These are phyloP conservation scores for Piromyces finnis DNA, from an alignment of 192 early-diverging fungal species.

Conservation along the genomic window DNA sequence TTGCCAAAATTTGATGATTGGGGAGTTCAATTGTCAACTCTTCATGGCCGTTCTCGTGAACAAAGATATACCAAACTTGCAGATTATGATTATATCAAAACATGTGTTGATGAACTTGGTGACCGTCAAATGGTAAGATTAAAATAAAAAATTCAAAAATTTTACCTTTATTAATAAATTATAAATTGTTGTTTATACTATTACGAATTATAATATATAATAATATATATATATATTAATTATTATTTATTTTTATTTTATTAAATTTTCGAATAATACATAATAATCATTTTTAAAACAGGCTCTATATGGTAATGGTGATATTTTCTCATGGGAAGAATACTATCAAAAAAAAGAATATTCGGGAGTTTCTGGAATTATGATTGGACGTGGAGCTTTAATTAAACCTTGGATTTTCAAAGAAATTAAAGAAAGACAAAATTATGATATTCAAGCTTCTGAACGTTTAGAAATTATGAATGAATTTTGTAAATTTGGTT, in stretches of 20 bases:
- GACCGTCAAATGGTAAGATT: not conserved
- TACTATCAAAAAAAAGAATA: conserved; percentile 52
- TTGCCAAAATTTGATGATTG: conserved; percentile 44
- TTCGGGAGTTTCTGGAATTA: conserved; percentile 55
- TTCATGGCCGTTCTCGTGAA: conserved; percentile 82
- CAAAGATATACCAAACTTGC: conserved; percentile 82
- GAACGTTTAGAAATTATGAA: conserved; percentile 86
- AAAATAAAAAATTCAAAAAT: too few species aligned
- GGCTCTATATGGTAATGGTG: conserved; percentile 44
- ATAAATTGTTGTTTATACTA: too few species aligned
- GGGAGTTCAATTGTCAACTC: conserved; percentile 43
- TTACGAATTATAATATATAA: too few species aligned
- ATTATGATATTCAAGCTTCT: conserved; percentile 76
- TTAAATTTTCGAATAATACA: too few species aligned
- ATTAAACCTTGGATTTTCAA: conserved; percentile 97
- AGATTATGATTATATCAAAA: conserved; percentile 79
- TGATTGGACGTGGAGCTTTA: conserved; percentile 82
- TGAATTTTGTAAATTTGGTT: conserved; percentile 61
- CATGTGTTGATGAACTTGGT: conserved; percentile 13
- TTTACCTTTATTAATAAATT: too few species aligned
- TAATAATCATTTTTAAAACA: too few species aligned
- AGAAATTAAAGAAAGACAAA: conserved; percentile 68
- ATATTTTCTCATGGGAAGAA: conserved; percentile 67
- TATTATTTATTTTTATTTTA: too few species aligned
- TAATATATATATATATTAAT: too few species aligned